Percentiles rank a stretch among this genome's conserved stretches.
Evolutionary conservation across 768 basidiomycete genomes (phyloP).

Genomic region (Psilocybe azurescens): DNA sequence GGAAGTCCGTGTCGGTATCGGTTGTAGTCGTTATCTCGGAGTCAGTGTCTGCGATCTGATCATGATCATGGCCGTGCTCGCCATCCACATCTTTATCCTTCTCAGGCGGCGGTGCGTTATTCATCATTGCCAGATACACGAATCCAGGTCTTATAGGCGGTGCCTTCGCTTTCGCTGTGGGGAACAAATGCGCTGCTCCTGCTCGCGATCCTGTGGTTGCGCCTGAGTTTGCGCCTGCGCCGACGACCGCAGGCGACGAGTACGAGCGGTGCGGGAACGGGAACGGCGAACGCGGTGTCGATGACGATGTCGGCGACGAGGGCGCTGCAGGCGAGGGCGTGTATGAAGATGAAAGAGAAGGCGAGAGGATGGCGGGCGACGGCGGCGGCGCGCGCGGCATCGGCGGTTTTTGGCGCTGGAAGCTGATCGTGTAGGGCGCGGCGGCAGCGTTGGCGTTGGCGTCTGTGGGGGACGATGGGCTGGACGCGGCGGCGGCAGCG

Average conservation of each 20-base stretch:
- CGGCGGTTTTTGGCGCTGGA: constrained; percentile 15
- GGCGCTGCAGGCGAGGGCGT: not conserved
- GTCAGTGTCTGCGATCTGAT: not conserved
- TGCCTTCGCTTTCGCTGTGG: constrained; percentile 24
- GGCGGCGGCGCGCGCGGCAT: constrained; percentile 19
- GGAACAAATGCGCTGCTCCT: not conserved
- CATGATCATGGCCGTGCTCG: not conserved
- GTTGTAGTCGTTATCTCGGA: not conserved
- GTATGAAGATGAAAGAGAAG: not conserved
- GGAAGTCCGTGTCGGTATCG: not conserved
- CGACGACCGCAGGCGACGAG: not conserved
- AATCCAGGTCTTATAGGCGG: constrained; percentile 35
- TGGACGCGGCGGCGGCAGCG: not conserved
- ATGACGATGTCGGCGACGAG: not conserved
- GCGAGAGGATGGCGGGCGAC: not conserved
- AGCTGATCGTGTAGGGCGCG: constrained; percentile 15
- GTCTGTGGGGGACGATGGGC: not conserved
- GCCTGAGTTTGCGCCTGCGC: not conserved
- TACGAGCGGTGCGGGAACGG: constrained; percentile 2
- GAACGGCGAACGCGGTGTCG: too few species aligned
- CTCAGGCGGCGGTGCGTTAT: constrained; percentile 16
- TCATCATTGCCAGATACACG: constrained; percentile 42
- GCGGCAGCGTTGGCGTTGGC: not conserved
- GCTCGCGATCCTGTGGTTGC: constrained; percentile 25
- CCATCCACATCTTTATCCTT: not conserved